A percentile compares a stretch with the other conserved stretches of the same genome.
Evolutionary conservation across 2,329 filamentous ascomycete species (phyloP).

Genomic region (Verticillium alfalfae): DNA sequence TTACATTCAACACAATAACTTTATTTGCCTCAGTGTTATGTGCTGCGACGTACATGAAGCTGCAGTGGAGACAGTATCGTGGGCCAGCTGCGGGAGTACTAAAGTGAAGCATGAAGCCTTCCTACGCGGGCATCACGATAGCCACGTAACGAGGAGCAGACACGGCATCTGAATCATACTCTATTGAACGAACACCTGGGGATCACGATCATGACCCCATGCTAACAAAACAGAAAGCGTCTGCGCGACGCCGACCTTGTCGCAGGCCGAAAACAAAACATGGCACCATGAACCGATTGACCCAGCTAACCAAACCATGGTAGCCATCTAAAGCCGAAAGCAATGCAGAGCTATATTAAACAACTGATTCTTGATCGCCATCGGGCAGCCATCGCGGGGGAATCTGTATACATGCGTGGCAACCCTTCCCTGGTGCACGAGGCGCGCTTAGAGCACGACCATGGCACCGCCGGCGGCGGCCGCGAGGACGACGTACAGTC

Average conservation of each 20-base stretch:
- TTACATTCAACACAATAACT: too few relatives aligned
- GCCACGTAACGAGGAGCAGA: not conserved
- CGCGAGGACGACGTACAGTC: slow-evolving; percentile 46
- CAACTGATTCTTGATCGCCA: not conserved
- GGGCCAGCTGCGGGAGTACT: too few relatives aligned
- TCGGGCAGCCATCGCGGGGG: not conserved
- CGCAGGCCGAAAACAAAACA: not conserved
- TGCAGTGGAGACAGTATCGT: too few relatives aligned
- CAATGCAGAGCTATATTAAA: not conserved
- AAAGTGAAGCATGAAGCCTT: not conserved
- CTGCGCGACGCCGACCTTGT: not conserved
- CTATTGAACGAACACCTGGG: not conserved
- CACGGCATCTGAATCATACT: not conserved
- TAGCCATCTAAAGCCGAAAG: not conserved
- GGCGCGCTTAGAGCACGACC: slow-evolving; percentile 41
- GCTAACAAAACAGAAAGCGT: not conserved
- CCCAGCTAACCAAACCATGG: not conserved
- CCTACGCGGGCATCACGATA: not conserved
- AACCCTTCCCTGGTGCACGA: not conserved
- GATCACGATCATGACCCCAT: not conserved
- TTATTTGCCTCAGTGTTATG: too few relatives aligned
- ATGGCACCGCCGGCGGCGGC: slow-evolving; percentile 47
- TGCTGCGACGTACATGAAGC: too few relatives aligned
- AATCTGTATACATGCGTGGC: not conserved
- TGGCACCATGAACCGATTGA: not conserved